phyloP scores from a whole-genome alignment of 345 rosid genomes.

The Euclidium syriacum region DNA sequence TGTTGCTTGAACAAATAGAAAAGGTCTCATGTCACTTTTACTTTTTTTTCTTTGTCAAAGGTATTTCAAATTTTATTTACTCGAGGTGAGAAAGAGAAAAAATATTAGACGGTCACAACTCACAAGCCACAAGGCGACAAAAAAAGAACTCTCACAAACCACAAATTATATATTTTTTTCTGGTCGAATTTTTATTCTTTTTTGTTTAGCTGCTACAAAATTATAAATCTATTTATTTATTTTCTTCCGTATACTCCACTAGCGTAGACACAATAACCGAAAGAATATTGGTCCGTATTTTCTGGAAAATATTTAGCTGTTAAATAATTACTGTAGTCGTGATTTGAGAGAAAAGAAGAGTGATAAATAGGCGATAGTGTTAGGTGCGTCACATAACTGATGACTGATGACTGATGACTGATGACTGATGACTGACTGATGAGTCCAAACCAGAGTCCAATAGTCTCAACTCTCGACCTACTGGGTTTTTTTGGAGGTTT shows the following conservation, averaged over 20 bases:
- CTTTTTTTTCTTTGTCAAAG: slow-evolving; percentile 20
- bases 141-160: too few species aligned
- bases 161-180: neutral
- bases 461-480: neutral
- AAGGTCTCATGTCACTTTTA: slow-evolving; percentile 24
- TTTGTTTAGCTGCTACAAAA: neutral
- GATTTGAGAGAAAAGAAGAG: neutral
- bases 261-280: neutral
- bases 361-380: neutral
- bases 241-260: neutral
- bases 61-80: neutral
- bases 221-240: neutral
- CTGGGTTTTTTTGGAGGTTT: too few species aligned
- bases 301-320: neutral
- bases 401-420: too few species aligned
- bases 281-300: slow-evolving; percentile 8
- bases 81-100: slow-evolving; percentile 11
- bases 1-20: slow-evolving; percentile 25
- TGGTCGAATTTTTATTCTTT: too few species aligned
- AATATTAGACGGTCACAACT: neutral
- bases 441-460: neutral
- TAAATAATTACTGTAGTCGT: neutral
- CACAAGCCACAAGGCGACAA: neutral
- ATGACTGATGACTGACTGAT: too few species aligned
- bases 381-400: slow-evolving; percentile 5